Evolutionary conservation across 768 basidiomycete genomes (phyloP).

Genomic region (Scleroderma bovista): DNA sequence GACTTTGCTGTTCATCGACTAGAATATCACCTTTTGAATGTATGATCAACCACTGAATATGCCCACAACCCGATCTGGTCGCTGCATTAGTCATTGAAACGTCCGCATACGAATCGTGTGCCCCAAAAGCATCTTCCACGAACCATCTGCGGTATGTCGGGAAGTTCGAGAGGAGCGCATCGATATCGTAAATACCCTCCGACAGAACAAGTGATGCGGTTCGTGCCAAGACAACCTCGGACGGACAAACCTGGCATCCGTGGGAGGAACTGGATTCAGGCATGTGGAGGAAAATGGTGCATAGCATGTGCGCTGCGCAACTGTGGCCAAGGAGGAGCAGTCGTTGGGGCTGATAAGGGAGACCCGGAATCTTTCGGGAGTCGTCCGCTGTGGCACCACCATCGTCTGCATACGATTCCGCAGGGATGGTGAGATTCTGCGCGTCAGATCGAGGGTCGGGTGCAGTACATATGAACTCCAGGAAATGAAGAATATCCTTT

Average conservation of each 20-base stretch:
- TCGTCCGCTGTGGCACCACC: background rate
- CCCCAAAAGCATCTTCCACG: slow-evolving; percentile 58
- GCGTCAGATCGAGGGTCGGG: background rate
- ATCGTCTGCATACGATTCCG: slow-evolving; percentile 5
- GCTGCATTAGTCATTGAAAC: slow-evolving; percentile 42
- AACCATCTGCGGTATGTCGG: slow-evolving; percentile 70
- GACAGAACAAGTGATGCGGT: slow-evolving; percentile 56
- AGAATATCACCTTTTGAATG: slow-evolving; percentile 72
- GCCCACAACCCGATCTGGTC: slow-evolving; percentile 27
- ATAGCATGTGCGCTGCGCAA: slow-evolving; percentile 77
- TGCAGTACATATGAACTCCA: slow-evolving; percentile 48
- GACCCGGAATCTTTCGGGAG: slow-evolving; percentile 5
- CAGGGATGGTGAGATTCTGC: background rate
- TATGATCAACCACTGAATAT: slow-evolving; percentile 62
- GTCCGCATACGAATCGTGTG: slow-evolving; percentile 39
- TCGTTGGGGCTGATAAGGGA: slow-evolving; percentile 33
- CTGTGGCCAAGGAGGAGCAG: slow-evolving; percentile 74
- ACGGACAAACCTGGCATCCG: slow-evolving; percentile 36
- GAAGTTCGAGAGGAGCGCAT: slow-evolving; percentile 56
- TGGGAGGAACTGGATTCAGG: slow-evolving; percentile 20
- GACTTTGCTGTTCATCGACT: slow-evolving; percentile 58
- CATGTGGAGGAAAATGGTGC: slow-evolving; percentile 58
- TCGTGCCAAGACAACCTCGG: slow-evolving; percentile 35
- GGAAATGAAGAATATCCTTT: slow-evolving; percentile 55
- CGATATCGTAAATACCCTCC: slow-evolving; percentile 77